Evolutionary conservation across 2,329 filamentous ascomycete genomes (phyloP).

Genomic region (Colletotrichum simmondsii): DNA sequence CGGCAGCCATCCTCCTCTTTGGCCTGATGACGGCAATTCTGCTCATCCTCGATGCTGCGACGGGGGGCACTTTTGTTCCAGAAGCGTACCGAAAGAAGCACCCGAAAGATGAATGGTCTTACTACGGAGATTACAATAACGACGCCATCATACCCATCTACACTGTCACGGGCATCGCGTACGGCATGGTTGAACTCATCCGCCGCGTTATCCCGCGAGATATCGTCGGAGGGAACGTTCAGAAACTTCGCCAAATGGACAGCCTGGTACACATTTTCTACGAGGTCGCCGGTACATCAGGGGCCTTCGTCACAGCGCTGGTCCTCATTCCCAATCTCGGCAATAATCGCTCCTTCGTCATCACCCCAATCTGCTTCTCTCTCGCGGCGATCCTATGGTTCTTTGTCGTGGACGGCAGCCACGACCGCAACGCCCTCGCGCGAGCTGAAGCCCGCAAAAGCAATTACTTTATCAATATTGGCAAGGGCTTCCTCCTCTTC

Average conservation of each 20-base stretch:
- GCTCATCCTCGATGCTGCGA: conserved; percentile 58
- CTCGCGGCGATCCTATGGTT: conserved; percentile 54
- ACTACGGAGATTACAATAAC: conserved; percentile 59
- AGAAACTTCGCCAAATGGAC: conserved; percentile 60
- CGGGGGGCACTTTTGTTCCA: conserved; percentile 55
- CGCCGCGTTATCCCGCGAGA: conserved; percentile 61
- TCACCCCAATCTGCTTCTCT: conserved; percentile 59
- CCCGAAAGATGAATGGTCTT: conserved; percentile 49
- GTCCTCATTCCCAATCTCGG: conserved; percentile 60
- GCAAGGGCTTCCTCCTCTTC: conserved; percentile 18
- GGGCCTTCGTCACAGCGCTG: conserved; percentile 59
- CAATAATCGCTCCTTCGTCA: conserved; percentile 62
- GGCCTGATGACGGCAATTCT: conserved; percentile 58
- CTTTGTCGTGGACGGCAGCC: conserved; percentile 55
- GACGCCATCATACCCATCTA: conserved; percentile 62
- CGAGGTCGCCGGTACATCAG: conserved; percentile 58
- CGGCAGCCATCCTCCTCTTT: conserved; percentile 55
- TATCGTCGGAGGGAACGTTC: conserved; percentile 60
- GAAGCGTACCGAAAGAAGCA: conserved; percentile 41
- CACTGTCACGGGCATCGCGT: conserved; percentile 51
- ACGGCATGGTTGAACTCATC: conserved; percentile 63
- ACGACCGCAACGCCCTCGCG: conserved; percentile 38
- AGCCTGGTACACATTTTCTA: conserved; percentile 42
- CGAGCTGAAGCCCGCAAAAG: conserved; percentile 36
- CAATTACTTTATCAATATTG: conserved; percentile 12